Evolutionary conservation across 2,329 filamentous ascomycete species (phyloP).

Genomic region (Cladosporium halotolerans): DNA sequence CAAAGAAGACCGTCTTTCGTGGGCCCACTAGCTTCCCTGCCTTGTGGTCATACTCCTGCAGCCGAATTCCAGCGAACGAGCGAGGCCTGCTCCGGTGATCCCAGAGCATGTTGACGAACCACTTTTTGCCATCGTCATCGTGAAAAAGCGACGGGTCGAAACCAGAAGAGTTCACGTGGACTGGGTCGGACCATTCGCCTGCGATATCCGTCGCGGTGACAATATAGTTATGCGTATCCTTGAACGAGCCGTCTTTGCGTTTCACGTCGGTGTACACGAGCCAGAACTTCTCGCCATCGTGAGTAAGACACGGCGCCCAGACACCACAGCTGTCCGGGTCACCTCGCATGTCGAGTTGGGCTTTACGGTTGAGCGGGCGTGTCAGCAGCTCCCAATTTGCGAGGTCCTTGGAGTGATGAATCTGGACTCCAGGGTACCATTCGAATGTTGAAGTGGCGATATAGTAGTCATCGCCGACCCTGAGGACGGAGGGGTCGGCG

Average conservation of each 20-base stretch:
- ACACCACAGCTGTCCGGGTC: conserved; percentile 45
- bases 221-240: conserved; percentile 60
- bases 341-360: conserved; percentile 45
- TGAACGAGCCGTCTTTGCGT: conserved; percentile 60
- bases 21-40: conserved; percentile 10
- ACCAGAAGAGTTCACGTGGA: conserved; percentile 53
- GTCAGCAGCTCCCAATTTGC: conserved; percentile 49
- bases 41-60: conserved; percentile 13
- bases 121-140: conserved; percentile 11
- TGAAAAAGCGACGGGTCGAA: conserved; percentile 47
- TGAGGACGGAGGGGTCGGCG: conserved; percentile 53
- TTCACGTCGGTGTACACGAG: conserved; percentile 62
- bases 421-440: conserved; percentile 55
- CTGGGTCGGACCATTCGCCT: conserved; percentile 50
- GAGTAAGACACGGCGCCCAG: conserved; percentile 54
- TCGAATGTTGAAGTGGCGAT: conserved; percentile 58
- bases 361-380: conserved; percentile 46
- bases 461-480: conserved; percentile 49
- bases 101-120: conserved; percentile 15
- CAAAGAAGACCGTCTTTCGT: conserved; percentile 12
- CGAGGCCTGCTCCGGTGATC: conserved; percentile 13
- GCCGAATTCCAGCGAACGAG: conserved; percentile 12
- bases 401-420: conserved; percentile 52
- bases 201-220: conserved; percentile 45
- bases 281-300: conserved; percentile 56